phyloP scores from a whole-genome alignment of 2,329 filamentous ascomycete species.

The Aaosphaeria arxii region DNA sequence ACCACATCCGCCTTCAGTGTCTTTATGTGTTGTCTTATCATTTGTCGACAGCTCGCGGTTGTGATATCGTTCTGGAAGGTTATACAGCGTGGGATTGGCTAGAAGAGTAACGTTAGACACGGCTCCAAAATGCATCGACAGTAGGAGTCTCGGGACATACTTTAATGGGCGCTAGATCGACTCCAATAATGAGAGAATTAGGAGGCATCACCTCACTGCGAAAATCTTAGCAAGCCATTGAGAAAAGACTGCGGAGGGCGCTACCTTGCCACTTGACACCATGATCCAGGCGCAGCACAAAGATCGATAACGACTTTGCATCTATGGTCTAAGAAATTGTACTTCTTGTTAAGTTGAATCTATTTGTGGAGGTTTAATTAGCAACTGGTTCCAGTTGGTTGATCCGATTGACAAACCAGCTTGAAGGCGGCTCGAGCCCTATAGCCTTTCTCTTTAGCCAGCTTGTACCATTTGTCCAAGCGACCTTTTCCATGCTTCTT shows the following conservation, averaged over 20 bases:
- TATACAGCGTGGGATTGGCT: slow-evolving; percentile 83
- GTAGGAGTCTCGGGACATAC: slow-evolving; percentile 3
- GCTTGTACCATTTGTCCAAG: slow-evolving; percentile 97
- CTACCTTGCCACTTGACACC: slow-evolving; percentile 1
- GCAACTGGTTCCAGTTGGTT: too few relatives aligned
- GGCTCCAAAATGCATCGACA: too few relatives aligned
- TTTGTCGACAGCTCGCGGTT: slow-evolving; percentile 90
- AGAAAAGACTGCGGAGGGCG: too few relatives aligned
- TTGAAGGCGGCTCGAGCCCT: slow-evolving; percentile 96
- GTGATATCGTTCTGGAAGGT: slow-evolving; percentile 98
- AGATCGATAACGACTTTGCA: slow-evolving; percentile 96
- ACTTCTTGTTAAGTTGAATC: slow-evolving; percentile 96
- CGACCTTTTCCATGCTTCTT: slow-evolving; percentile 99
- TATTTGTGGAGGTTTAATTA: too few relatives aligned
- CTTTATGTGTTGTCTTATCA: slow-evolving; percentile 85
- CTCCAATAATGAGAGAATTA: slow-evolving; percentile 86
- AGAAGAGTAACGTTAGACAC: too few relatives aligned
- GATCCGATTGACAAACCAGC: slow-evolving; percentile 48
- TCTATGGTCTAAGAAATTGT: slow-evolving; percentile 87
- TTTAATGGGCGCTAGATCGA: slow-evolving; percentile 93
- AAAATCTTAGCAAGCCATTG: too few relatives aligned
- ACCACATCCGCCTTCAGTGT: slow-evolving; percentile 96
- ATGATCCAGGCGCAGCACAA: slow-evolving; percentile 80
- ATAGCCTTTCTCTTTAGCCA: slow-evolving; percentile 98
- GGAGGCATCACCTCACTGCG: slow-evolving; percentile 69